Percentiles rank a stretch among this genome's conserved stretches.
phyloP scores from a whole-genome alignment of 164 flowering plant species.

The Piper longum region DNA sequence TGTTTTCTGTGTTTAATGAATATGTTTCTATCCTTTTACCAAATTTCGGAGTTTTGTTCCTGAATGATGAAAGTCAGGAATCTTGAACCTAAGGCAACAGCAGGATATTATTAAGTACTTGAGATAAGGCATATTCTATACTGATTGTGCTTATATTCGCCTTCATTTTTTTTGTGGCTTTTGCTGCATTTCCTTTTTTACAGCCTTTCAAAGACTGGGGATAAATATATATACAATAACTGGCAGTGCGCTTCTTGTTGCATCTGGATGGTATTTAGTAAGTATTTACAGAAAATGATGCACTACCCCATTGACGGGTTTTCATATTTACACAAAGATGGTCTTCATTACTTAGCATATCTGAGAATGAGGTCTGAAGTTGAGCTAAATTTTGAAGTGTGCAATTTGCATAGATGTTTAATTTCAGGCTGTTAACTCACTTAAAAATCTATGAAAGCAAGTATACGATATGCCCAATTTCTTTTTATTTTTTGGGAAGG shows the following conservation, averaged over 20 bases:
- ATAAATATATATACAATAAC: constrained; percentile 28
- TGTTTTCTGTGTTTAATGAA: neutral
- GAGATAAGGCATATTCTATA: too few species aligned
- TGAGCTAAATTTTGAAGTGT: too few species aligned
- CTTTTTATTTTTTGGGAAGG: neutral
- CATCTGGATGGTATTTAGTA: constrained; percentile 64
- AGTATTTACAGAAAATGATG: constrained; percentile 16
- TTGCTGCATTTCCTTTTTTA: constrained; percentile 3
- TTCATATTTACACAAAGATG: too few species aligned
- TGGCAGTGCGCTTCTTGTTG: constrained; percentile 23
- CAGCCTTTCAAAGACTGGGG: constrained; percentile 56
- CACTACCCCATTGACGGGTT: neutral
- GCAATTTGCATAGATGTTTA: too few species aligned
- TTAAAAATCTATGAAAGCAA: too few species aligned
- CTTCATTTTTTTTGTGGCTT: neutral
- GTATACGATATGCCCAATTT: too few species aligned
- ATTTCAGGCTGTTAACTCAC: too few species aligned
- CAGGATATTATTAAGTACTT: too few species aligned
- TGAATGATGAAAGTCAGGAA: neutral
- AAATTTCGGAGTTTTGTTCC: neutral
- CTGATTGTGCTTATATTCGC: too few species aligned
- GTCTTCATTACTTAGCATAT: too few species aligned
- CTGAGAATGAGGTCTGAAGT: too few species aligned
- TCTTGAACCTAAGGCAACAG: neutral
- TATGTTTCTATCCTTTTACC: neutral